These are phyloP conservation scores for Herpetomonas tarakana DNA, from an alignment of 208 protist species.

Conservation along the genomic window DNA sequence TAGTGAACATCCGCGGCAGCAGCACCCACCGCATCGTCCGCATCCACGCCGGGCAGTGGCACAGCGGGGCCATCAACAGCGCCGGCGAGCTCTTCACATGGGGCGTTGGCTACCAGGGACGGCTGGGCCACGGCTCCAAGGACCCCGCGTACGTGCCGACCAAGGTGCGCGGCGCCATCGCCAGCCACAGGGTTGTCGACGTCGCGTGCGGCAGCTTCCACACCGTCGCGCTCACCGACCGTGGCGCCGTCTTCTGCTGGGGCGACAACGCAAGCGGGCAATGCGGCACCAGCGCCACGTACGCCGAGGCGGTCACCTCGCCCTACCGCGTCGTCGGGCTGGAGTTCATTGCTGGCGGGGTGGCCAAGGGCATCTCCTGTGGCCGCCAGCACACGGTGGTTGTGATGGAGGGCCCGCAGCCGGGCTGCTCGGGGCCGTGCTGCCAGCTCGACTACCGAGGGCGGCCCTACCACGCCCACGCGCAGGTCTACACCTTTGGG, in stretches of 20 bases:
- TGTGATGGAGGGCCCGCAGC: constrained; percentile 80
- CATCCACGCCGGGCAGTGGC: constrained; percentile 87
- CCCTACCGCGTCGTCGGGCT: constrained; percentile 75
- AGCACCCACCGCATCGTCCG: constrained; percentile 32
- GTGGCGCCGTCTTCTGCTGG: constrained; percentile 77
- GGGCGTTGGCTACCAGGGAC: constrained; percentile 85
- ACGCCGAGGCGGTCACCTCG: constrained; percentile 50
- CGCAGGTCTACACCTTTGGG: constrained; percentile 76
- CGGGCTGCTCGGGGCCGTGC: constrained; percentile 50
- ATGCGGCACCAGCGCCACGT: constrained; percentile 43
- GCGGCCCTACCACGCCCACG: constrained; percentile 26
- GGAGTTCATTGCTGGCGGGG: constrained; percentile 75
- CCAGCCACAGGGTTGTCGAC: constrained; percentile 53
- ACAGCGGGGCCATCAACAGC: constrained; percentile 76
- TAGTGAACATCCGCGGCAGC: constrained; percentile 30
- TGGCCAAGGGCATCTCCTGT: constrained; percentile 67
- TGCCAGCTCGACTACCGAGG: constrained; percentile 46
- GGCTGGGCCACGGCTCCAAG: constrained; percentile 74
- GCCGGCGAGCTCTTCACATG: constrained; percentile 83
- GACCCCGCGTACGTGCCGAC: constrained; percentile 56
- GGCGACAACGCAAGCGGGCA: constrained; percentile 83
- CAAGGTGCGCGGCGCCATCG: constrained; percentile 61
- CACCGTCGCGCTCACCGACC: constrained; percentile 71
- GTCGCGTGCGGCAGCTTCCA: constrained; percentile 86
- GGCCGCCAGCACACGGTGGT: constrained; percentile 84